Evolutionary conservation across 1,284 basidiomycete species (phyloP).

Genomic region (Papiliotrema flavescens): DNA sequence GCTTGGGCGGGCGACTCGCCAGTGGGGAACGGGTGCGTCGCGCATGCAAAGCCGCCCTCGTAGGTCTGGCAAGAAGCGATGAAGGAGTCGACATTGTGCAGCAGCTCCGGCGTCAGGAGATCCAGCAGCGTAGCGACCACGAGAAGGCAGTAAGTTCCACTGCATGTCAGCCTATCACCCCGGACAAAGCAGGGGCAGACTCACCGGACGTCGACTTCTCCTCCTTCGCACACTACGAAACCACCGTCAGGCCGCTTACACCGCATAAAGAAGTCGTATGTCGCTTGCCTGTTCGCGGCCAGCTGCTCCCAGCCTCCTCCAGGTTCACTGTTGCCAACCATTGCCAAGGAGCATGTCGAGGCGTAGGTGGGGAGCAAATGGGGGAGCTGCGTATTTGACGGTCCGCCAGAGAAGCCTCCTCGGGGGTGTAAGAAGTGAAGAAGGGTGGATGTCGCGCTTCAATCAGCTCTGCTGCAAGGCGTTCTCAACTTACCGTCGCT

Average conservation of each 20-base stretch:
- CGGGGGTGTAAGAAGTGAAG: conserved; percentile 70
- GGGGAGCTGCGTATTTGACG: conserved; percentile 66
- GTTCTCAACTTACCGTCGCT: conserved; percentile 60
- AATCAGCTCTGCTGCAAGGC: not conserved
- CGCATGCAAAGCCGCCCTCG: conserved; percentile 90
- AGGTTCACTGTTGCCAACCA: conserved; percentile 62
- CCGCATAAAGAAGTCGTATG: conserved; percentile 88
- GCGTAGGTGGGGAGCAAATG: conserved; percentile 93
- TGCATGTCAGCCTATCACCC: conserved; percentile 28
- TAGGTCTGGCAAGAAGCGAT: conserved; percentile 80
- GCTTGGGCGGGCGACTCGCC: conserved; percentile 48
- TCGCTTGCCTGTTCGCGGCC: conserved; percentile 60
- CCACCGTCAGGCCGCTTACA: conserved; percentile 93
- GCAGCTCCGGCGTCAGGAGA: conserved; percentile 81
- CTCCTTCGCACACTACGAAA: conserved; percentile 81
- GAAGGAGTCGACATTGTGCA: conserved; percentile 54
- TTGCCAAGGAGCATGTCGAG: conserved; percentile 75
- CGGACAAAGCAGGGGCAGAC: conserved; percentile 21
- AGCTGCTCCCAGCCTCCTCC: conserved; percentile 75
- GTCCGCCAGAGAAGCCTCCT: conserved; percentile 90
- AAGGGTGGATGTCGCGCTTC: conserved; percentile 55
- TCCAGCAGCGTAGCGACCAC: conserved; percentile 69
- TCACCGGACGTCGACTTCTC: conserved; percentile 89
- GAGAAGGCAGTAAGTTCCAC: conserved; percentile 73
- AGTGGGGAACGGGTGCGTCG: conserved; percentile 54